Evolutionary conservation across 1,284 basidiomycete genomes (phyloP), one percentile per base, ranked within the genome.

Genomic region (Amylostereum areolatum): DNA sequence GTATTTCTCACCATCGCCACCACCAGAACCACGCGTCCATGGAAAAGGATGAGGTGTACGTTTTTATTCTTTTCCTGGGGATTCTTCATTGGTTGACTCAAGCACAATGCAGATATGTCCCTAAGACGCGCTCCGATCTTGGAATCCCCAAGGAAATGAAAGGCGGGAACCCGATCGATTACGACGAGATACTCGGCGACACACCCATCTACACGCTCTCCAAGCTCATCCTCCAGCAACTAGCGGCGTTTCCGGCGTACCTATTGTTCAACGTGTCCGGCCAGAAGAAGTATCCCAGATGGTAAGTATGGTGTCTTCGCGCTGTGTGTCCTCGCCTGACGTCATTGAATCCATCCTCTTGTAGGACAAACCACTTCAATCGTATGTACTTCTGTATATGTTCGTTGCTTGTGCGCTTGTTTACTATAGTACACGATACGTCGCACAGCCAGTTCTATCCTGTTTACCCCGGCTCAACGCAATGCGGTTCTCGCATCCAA

Each of bases 181-280:
- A 74, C 58, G 73, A 78, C 9, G 79, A 82, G 39, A 64, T 76
- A 36, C 69, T 82, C 43, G 77, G 77, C 39, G 80, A 83, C 50
- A 80, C 80, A 1, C 80, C 80, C 0, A 63, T 83, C 37, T 81
- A 77, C 55, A 82, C 79, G 0, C 62, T 81, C 5, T 72, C 65
- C 56, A 75, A 72, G 68, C 66, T 80, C 39, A 57, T 80, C 46
- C 68, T 74, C 12, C 75, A 77, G 57, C 91, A 94, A 66, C 70
- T 89, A 9, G 73, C 88, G 24, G 90, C 89, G 3, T 91, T 88
- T 66, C 78, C 74, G 12, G 77, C 80, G 51, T 90, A 89, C 68
- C 80, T 56, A 76, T 75, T 83, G 9, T 77, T 71, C 64, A 83
- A 83, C 59, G 78, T 81, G 5, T 83, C 81, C 10, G 80, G 81